Percentiles rank a stretch among this genome's conserved stretches.
These are phyloP conservation scores for Penicillium arizonense DNA, from an alignment of 495 filamentous ascomycete genomes.

Conservation along the genomic window DNA sequence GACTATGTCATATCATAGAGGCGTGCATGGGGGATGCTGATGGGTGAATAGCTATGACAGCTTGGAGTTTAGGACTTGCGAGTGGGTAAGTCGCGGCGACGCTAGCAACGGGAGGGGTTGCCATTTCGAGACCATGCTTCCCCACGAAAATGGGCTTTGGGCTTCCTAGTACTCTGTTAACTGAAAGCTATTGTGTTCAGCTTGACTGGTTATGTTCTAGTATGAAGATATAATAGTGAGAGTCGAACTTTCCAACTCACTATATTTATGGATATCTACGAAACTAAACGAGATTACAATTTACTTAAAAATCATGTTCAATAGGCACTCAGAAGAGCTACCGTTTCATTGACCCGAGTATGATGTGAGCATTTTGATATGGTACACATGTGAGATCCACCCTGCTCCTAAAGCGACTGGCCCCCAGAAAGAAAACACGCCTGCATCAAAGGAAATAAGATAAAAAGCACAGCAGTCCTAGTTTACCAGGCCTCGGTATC, in stretches of 20 bases:
- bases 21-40: no score
- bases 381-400: constrained; percentile 8
- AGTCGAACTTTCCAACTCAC: no score
- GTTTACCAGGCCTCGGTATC: constrained; percentile 28
- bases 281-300: background rate
- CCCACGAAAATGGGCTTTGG: no score
- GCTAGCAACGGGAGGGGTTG: background rate
- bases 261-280: no score
- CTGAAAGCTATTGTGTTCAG: no score
- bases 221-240: no score
- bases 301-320: background rate
- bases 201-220: no score
- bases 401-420: constrained; percentile 7
- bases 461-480: background rate
- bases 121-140: no score
- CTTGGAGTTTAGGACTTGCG: background rate
- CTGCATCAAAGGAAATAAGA: constrained; percentile 9
- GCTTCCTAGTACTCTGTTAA: no score
- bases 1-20: no score
- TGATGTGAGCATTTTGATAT: constrained; percentile 8
- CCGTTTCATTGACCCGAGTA: background rate
- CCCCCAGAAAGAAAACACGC: constrained; percentile 10
- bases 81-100: background rate
- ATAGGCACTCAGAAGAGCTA: background rate
- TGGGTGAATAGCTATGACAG: background rate